Conservation (phyloP, 306 rosid genomes). For the Castanospermum australe region DNA sequence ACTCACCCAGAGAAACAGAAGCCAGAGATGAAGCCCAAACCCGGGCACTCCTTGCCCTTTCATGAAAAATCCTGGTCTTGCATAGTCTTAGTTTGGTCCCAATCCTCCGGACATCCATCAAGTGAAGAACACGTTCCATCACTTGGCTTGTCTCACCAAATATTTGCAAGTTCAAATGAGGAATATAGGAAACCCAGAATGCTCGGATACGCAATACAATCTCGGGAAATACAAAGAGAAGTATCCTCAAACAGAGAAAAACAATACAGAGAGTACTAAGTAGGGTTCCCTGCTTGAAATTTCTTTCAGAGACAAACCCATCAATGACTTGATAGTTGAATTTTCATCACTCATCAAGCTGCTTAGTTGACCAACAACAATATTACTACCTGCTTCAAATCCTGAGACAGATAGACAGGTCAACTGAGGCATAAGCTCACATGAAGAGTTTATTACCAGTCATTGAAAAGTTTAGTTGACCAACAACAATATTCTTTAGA, state of each 20-base stretch:
- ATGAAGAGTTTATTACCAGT: neutral
- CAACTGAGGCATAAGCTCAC: neutral
- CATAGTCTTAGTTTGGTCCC: conserved; percentile 67
- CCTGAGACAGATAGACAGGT: conserved; percentile 44
- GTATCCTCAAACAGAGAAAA: conserved; percentile 66
- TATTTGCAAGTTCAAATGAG: conserved; percentile 73
- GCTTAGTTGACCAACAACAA: conserved; percentile 25
- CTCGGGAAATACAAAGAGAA: conserved; percentile 43
- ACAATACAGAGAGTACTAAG: conserved; percentile 51
- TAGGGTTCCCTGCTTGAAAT: conserved; percentile 53
- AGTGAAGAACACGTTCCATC: conserved; percentile 59
- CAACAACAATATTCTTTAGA: no score
- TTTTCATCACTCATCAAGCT: conserved; percentile 26
- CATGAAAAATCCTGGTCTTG: conserved; percentile 63
- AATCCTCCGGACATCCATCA: conserved; percentile 71
- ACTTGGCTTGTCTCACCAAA: conserved; percentile 76
- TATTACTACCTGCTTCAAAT: conserved; percentile 43
- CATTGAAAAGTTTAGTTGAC: conserved; percentile 1
- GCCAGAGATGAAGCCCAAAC: conserved; percentile 86
- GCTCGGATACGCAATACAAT: conserved; percentile 44
- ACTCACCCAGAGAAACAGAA: conserved; percentile 71
- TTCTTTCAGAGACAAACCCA: conserved; percentile 40
- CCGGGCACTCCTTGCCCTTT: conserved; percentile 62
- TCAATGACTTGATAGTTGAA: conserved; percentile 26
- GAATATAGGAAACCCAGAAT: conserved; percentile 51